Conservation (phyloP, 805 yeast species). For the Candida methanosorbosa region DNA sequence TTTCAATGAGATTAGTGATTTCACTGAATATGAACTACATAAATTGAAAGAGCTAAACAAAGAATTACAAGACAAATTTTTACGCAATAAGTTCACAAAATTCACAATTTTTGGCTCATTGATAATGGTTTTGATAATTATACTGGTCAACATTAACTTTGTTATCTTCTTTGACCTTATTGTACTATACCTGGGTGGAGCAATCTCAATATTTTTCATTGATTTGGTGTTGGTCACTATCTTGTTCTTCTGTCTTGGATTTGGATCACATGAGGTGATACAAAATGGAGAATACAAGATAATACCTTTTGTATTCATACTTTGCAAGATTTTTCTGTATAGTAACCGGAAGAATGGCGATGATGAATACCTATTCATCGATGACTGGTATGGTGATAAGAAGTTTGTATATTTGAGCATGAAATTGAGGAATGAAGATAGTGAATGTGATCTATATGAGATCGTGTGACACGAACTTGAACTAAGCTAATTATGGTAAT, state of each 20-base stretch:
- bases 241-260: constrained; percentile 4
- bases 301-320: constrained; percentile 6
- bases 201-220: constrained; percentile 5
- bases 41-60: no score
- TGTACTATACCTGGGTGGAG: no score
- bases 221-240: constrained; percentile 3
- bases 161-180: neutral
- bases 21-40: no score
- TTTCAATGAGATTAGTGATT: no score
- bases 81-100: no score
- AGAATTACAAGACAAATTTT: no score
- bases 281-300: constrained; percentile 4
- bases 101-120: no score
- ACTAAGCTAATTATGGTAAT: no score
- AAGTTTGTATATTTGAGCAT: constrained; percentile 4
- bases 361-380: constrained; percentile 4
- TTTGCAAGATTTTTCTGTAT: constrained; percentile 5
- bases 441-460: no score
- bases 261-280: constrained; percentile 9
- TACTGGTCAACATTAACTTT: neutral
- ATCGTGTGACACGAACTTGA: no score
- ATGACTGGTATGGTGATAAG: constrained; percentile 14
- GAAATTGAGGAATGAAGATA: constrained; percentile 4
- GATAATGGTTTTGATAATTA: neutral
- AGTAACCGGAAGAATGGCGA: no score